Percentiles rank a stretch among this genome's conserved stretches.
Evolutionary conservation across 495 filamentous ascomycete genomes (phyloP).

Genomic region (Hypoxylon lienhwacheense): DNA sequence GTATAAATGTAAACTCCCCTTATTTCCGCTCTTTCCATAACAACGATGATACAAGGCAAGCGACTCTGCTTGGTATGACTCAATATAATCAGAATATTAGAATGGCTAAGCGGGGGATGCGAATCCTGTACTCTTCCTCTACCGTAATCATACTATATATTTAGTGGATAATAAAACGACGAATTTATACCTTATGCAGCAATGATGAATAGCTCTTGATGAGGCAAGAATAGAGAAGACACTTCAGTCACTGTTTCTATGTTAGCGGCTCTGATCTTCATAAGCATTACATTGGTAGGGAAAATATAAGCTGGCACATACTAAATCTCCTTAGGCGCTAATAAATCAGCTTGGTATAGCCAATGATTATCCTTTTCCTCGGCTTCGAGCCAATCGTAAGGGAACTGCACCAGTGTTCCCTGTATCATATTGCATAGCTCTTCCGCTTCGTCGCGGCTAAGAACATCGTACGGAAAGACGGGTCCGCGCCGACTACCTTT

Average conservation of each 20-base stretch:
- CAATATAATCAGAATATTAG: constrained; percentile 7
- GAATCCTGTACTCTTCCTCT: neutral
- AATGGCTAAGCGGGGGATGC: constrained; percentile 11
- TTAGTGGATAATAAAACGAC: no score
- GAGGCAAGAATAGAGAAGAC: neutral
- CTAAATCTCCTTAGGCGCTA: constrained; percentile 98
- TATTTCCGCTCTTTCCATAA: no score
- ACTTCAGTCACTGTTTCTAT: constrained; percentile 18
- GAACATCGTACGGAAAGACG: constrained; percentile 70
- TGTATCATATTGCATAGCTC: constrained; percentile 80
- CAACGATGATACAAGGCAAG: constrained; percentile 1
- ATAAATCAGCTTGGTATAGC: constrained; percentile 93
- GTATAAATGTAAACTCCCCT: neutral
- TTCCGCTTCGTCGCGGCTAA: constrained; percentile 73
- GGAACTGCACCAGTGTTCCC: constrained; percentile 86
- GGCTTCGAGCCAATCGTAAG: constrained; percentile 89
- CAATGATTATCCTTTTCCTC: constrained; percentile 94
- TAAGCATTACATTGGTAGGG: neutral
- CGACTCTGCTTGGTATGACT: constrained; percentile 21
- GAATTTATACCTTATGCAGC: no score
- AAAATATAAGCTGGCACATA: constrained; percentile 54
- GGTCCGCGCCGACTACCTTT: constrained; percentile 68
- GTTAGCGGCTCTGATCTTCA: constrained; percentile 9
- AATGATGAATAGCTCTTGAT: neutral
- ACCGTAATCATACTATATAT: neutral